These are phyloP conservation scores for Cyberlindnera xylosilytica DNA, from an alignment of 805 yeast genomes.

Conservation along the genomic window DNA sequence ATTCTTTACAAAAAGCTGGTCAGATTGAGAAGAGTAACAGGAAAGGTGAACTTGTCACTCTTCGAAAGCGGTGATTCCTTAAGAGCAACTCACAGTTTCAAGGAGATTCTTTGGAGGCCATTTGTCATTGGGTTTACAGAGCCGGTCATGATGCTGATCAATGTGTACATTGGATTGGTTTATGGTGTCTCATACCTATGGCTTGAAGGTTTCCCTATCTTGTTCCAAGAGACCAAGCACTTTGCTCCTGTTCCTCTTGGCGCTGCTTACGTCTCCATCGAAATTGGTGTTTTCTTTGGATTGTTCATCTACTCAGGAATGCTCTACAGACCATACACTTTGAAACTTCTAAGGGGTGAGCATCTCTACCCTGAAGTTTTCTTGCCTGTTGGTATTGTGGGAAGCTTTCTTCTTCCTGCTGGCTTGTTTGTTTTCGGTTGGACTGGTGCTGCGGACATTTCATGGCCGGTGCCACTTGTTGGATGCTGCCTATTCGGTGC, in stretches of 20 bases:
- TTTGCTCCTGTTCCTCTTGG: constrained; percentile 49
- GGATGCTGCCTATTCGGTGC: constrained; percentile 39
- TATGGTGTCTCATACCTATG: constrained; percentile 54
- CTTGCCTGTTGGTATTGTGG: constrained; percentile 40
- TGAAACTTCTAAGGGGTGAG: constrained; percentile 27
- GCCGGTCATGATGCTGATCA: constrained; percentile 54
- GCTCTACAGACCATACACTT: constrained; percentile 26
- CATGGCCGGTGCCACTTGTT: constrained; percentile 49
- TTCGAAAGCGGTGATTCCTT: constrained; percentile 29
- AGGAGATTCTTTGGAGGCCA: constrained; percentile 45
- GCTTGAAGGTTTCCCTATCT: constrained; percentile 62
- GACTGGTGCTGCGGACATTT: constrained; percentile 39
- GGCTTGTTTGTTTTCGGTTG: constrained; percentile 49
- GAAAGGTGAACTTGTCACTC: constrained; percentile 42
- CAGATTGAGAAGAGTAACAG: constrained; percentile 47
- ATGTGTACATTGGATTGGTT: constrained; percentile 47
- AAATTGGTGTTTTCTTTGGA: constrained; percentile 45
- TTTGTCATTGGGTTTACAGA: constrained; percentile 46
- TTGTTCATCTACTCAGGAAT: constrained; percentile 29
- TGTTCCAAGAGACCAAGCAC: constrained; percentile 40
- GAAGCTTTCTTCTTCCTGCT: constrained; percentile 39
- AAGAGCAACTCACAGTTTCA: constrained; percentile 17
- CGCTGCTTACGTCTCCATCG: constrained; percentile 42
- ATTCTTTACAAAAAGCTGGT: constrained; percentile 45
- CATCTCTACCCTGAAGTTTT: constrained; percentile 40